phyloP scores from a whole-genome alignment of 23 red algal species.

The Gracilaria gracilis region DNA sequence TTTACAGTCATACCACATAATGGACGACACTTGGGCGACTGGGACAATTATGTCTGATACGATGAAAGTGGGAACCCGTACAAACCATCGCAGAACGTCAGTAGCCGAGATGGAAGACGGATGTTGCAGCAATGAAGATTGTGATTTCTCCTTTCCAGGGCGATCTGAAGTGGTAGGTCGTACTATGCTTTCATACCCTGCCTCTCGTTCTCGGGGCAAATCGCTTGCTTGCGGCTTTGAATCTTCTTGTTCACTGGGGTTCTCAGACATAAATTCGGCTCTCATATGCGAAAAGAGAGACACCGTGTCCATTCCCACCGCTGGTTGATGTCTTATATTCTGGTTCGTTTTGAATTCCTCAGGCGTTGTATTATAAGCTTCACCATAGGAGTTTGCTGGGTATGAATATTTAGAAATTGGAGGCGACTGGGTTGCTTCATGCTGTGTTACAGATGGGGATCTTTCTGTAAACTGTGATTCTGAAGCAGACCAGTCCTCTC shows the following conservation, averaged over 20 bases:
- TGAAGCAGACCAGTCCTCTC: constrained; percentile 3
- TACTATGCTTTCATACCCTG: not conserved
- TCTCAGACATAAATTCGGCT: not conserved
- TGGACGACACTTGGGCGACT: constrained; percentile 28
- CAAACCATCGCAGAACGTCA: not conserved
- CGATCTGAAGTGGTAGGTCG: not conserved
- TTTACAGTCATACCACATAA: constrained; percentile 33
- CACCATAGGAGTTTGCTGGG: not conserved
- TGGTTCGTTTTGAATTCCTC: not conserved
- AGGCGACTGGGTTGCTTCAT: not conserved
- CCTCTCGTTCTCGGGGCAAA: not conserved
- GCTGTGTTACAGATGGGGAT: not conserved
- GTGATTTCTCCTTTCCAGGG: not conserved
- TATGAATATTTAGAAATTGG: not conserved
- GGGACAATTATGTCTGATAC: constrained; percentile 32
- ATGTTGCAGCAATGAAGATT: not conserved
- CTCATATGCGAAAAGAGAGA: constrained; percentile 36
- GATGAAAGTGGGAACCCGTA: constrained; percentile 17
- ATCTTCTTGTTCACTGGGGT: not conserved
- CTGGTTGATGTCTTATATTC: not conserved
- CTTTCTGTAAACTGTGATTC: not conserved
- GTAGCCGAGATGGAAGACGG: constrained; percentile 5
- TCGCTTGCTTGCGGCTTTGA: not conserved
- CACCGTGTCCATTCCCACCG: constrained; percentile 9
- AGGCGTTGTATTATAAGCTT: not conserved